phyloP scores from a whole-genome alignment of 2,329 filamentous ascomycete species.

The Orbilia oligospora region DNA sequence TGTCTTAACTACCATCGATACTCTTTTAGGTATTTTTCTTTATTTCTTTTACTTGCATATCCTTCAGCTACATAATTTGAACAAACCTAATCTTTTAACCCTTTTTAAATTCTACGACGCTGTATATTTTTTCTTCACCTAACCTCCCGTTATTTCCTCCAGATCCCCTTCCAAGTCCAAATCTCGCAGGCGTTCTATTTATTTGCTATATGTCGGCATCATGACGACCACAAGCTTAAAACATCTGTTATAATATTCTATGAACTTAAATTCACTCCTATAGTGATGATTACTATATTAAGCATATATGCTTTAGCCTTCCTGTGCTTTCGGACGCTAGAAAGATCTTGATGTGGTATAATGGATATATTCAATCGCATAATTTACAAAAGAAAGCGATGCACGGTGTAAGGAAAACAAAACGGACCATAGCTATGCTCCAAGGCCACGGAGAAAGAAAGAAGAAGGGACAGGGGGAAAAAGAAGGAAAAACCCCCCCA shows the following conservation, averaged over 20 bases:
- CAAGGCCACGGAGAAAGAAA: background rate
- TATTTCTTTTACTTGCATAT: constrained; percentile 6
- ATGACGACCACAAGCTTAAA: background rate
- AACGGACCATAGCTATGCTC: no score
- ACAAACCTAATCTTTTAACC: background rate
- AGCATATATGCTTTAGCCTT: background rate
- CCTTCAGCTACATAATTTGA: background rate
- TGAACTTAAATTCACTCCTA: no score
- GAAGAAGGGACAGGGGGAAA: no score
- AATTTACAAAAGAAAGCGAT: background rate
- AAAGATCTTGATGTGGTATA: background rate
- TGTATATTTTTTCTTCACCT: constrained; percentile 24
- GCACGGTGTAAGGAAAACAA: background rate
- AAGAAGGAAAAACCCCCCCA: no score
- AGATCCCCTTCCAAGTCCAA: background rate
- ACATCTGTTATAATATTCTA: background rate
- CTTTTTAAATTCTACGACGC: background rate
- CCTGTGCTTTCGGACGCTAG: background rate
- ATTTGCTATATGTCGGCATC: background rate
- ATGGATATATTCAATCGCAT: background rate
- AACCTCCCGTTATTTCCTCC: no score
- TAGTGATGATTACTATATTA: background rate
- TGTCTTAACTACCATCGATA: background rate
- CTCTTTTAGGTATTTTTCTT: constrained; percentile 1
- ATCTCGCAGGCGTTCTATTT: background rate